These are phyloP conservation scores for Pseudoscleropodium purum DNA, from an alignment of 225 moss, liverwort and hornwort genomes.

Conservation along the genomic window DNA sequence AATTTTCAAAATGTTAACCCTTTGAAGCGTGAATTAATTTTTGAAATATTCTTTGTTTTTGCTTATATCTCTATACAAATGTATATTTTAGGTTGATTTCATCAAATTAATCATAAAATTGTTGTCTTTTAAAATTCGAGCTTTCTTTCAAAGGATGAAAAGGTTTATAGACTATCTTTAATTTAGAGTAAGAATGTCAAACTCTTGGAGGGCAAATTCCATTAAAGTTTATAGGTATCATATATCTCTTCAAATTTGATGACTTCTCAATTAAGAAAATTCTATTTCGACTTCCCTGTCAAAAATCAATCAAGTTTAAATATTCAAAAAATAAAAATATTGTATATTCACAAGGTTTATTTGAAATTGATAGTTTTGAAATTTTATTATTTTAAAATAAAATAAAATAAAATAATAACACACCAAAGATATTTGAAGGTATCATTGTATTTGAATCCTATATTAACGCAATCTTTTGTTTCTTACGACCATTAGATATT, in stretches of 20 bases:
- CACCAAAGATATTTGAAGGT: not conserved
- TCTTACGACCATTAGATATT: not conserved
- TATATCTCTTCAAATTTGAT: not conserved
- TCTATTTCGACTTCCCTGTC: not conserved
- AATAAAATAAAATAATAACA: not conserved
- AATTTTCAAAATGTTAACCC: not conserved
- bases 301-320: not conserved
- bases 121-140: not conserved
- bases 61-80: not conserved
- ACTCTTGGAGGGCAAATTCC: no score
- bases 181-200: no score
- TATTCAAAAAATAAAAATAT: no score
- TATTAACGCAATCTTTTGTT: not conserved
- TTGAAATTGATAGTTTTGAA: no score
- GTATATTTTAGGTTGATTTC: not conserved
- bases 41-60: not conserved
- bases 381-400: no score
- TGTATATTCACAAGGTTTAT: fast-evolving
- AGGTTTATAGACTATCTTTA: no score
- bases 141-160: not conserved
- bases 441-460: not conserved
- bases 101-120: no score
- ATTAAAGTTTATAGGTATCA: not conserved
- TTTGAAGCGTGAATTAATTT: not conserved
- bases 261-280: no score